phyloP scores from a whole-genome alignment of 129 eudicot species.

The Flaveria bidentis region DNA sequence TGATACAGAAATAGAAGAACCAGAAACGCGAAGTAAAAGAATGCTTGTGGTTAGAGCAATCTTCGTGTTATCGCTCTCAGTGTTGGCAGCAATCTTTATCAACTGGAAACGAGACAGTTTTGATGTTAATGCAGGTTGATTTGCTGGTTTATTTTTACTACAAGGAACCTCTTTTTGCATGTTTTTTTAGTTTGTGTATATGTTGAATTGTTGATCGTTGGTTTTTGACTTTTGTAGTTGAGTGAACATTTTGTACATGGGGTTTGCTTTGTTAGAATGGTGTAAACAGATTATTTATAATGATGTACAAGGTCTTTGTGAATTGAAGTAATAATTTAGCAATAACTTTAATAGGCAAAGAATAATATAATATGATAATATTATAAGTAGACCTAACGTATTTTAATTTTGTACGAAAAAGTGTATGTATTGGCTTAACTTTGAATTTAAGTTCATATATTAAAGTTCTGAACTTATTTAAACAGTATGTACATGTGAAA shows the following conservation, averaged over 20 bases:
- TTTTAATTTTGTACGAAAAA: too few species aligned
- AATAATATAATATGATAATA: neutral
- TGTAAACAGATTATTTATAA: neutral
- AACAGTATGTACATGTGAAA: too few species aligned
- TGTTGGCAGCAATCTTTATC: constrained; percentile 46
- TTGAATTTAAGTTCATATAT: too few species aligned
- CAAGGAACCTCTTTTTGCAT: constrained; percentile 22
- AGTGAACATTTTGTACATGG: constrained; percentile 33
- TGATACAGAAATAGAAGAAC: constrained; percentile 25
- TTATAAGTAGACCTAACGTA: too few species aligned
- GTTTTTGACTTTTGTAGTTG: constrained; percentile 17
- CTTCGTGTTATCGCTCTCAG: constrained; percentile 46
- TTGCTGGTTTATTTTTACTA: neutral
- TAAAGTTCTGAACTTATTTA: too few species aligned
- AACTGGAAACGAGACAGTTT: constrained; percentile 23
- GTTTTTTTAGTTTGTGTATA: constrained; percentile 25
- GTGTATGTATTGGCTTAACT: too few species aligned
- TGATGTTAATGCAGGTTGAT: constrained; percentile 34
- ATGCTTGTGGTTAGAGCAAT: constrained; percentile 37
- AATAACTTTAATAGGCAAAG: neutral
- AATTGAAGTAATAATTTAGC: neutral
- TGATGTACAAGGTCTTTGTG: constrained; percentile 6
- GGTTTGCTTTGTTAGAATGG: constrained; percentile 22
- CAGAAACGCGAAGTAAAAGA: constrained; percentile 28
- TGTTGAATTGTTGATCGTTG: constrained; percentile 30